Percentiles rank a stretch among this genome's conserved stretches.
These are phyloP conservation scores for Pyrenula aspistea DNA, from an alignment of 495 filamentous ascomycete species.

Conservation along the genomic window DNA sequence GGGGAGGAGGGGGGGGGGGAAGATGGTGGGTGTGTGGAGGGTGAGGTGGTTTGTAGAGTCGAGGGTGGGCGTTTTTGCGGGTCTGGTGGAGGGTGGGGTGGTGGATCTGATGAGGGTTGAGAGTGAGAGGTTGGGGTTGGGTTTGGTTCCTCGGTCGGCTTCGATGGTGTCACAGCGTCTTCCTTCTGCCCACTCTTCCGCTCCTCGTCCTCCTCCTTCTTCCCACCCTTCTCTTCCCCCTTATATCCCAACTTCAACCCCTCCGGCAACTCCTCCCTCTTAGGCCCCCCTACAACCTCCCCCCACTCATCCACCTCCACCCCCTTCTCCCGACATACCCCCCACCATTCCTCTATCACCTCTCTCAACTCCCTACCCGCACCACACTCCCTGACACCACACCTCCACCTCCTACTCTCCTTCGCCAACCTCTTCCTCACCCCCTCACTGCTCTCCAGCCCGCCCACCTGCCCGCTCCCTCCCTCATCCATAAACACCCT, in stretches of 20 bases:
- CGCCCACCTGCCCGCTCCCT: slow-evolving; percentile 69
- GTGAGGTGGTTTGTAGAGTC: neutral
- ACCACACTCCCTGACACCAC: slow-evolving; percentile 38
- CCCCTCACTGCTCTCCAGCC: slow-evolving; percentile 57
- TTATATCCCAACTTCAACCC: slow-evolving; percentile 34
- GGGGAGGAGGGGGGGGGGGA: neutral
- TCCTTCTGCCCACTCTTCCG: neutral
- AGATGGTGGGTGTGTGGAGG: neutral
- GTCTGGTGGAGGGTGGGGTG: neutral
- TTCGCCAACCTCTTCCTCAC: slow-evolving; percentile 54
- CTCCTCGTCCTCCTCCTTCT: slow-evolving; percentile 10
- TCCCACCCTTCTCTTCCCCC: slow-evolving; percentile 31
- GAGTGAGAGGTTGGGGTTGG: neutral
- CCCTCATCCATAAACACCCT: slow-evolving; percentile 37
- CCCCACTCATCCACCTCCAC: slow-evolving; percentile 26
- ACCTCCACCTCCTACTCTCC: slow-evolving; percentile 49
- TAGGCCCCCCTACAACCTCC: slow-evolving; percentile 11
- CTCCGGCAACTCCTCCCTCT: slow-evolving; percentile 25
- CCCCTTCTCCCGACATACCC: slow-evolving; percentile 37
- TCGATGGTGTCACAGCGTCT: neutral
- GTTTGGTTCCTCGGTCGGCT: too few relatives aligned
- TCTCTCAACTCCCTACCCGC: slow-evolving; percentile 53
- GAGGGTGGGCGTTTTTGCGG: neutral
- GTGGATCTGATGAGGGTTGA: neutral
- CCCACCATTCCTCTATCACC: slow-evolving; percentile 56